Conservation (phyloP, 2,329 filamentous ascomycete species). For the Chaetomiaceae sp. region DNA sequence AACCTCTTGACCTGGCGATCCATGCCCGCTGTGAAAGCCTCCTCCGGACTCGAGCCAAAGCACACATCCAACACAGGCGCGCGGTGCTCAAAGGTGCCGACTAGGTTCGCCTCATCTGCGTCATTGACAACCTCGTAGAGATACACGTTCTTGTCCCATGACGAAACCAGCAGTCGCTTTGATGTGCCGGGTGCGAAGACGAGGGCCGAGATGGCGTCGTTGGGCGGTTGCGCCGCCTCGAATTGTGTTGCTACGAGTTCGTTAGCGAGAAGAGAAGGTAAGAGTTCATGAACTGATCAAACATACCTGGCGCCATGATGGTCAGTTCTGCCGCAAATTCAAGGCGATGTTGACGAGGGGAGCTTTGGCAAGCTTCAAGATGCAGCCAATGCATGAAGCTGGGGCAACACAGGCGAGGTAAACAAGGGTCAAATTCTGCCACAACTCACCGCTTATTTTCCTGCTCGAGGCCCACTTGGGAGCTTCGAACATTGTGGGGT, state of each 20-base stretch:
- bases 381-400: constrained; percentile 12
- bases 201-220: constrained; percentile 81
- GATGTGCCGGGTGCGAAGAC: constrained; percentile 77
- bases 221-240: constrained; percentile 75
- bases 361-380: constrained; percentile 12
- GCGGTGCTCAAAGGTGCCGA: constrained; percentile 72
- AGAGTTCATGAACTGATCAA: no score
- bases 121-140: constrained; percentile 70
- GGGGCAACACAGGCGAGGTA: constrained; percentile 16
- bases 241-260: constrained; percentile 61
- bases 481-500: neutral
- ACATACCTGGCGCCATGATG: constrained; percentile 41
- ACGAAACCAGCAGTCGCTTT: constrained; percentile 77
- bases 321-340: neutral
- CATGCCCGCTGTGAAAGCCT: constrained; percentile 80
- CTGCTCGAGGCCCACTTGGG: neutral
- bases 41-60: constrained; percentile 77
- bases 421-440: constrained; percentile 25
- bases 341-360: neutral
- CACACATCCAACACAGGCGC: constrained; percentile 88
- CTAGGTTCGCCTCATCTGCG: constrained; percentile 57
- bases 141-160: constrained; percentile 91
- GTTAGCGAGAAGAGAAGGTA: neutral
- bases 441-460: constrained; percentile 21
- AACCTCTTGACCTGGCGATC: constrained; percentile 82